phyloP scores from a whole-genome alignment of 78 protist species.

The Guillardia theta region DNA sequence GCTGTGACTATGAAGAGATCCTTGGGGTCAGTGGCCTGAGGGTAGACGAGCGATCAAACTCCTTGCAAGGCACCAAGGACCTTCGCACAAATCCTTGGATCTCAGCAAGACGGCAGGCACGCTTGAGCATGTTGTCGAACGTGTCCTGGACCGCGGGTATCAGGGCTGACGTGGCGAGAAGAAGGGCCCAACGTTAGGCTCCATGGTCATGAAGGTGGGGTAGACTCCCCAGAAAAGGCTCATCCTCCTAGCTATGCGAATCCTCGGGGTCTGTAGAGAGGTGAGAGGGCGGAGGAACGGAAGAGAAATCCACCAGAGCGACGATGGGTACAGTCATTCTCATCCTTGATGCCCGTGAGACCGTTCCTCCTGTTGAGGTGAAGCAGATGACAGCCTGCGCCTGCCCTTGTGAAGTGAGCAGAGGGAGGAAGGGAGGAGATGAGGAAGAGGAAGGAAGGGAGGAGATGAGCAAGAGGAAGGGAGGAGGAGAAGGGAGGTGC shows the following conservation, averaged over 20 bases:
- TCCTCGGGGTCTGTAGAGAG: neutral
- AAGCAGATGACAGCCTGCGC: neutral
- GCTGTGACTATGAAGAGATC: no score
- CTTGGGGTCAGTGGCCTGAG: no score
- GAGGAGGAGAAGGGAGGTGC: no score
- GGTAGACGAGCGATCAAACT: no score
- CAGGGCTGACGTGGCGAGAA: neutral
- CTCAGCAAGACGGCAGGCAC: neutral
- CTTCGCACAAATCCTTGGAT: no score
- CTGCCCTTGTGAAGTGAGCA: neutral
- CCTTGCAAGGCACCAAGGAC: no score
- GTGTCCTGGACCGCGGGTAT: neutral
- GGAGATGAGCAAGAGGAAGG: no score
- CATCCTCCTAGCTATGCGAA: neutral
- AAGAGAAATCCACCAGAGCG: neutral
- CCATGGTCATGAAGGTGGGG: neutral
- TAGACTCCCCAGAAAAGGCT: neutral
- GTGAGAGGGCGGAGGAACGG: neutral
- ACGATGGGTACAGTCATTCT: neutral
- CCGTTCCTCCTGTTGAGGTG: neutral
- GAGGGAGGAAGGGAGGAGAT: neutral
- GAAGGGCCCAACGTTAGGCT: neutral
- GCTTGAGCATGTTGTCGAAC: neutral
- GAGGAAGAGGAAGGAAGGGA: neutral
- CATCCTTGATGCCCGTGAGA: neutral